Conservation (phyloP, 2,329 filamentous ascomycete genomes). For the Aspergillus aculeatus region DNA sequence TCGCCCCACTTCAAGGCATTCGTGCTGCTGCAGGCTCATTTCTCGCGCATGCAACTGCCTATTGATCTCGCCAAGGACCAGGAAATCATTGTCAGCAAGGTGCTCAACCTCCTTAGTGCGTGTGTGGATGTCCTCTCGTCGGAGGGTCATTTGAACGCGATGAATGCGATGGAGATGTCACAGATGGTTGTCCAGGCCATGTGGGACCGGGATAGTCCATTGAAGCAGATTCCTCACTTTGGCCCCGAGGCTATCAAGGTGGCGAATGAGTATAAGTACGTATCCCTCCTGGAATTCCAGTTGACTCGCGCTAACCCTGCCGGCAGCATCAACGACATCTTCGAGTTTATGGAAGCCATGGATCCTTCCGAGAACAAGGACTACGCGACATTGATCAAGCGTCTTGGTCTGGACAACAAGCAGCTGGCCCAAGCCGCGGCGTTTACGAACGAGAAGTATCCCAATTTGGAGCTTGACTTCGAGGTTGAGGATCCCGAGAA, state of each 20-base stretch:
- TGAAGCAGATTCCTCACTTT: constrained; percentile 98
- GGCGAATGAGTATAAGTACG: constrained; percentile 73
- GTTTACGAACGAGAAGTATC: constrained; percentile 96
- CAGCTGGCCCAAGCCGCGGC: constrained; percentile 86
- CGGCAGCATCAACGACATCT: constrained; percentile 82
- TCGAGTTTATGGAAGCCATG: constrained; percentile 99
- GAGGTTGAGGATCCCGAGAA: constrained; percentile 77
- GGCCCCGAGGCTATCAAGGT: constrained; percentile 77
- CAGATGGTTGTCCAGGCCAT: constrained; percentile 99
- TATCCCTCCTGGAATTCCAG: constrained; percentile 20
- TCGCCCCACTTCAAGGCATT: constrained; percentile 99
- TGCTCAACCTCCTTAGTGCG: constrained; percentile 83
- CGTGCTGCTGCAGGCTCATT: constrained; percentile 94
- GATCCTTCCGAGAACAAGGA: constrained; percentile 88
- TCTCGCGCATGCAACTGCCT: constrained; percentile 93
- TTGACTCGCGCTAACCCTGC: constrained; percentile 25
- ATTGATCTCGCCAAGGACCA: constrained; percentile 96
- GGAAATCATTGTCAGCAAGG: constrained; percentile 78
- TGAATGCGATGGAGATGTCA: constrained; percentile 98
- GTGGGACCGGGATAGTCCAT: constrained; percentile 96
- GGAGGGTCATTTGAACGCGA: constrained; percentile 92
- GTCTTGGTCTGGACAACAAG: constrained; percentile 72
- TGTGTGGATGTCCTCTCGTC: constrained; percentile 94
- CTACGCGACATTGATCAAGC: constrained; percentile 73
- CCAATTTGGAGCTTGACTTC: constrained; percentile 88